Evolutionary conservation across 2,329 filamentous ascomycete species (phyloP), one percentile per base, ranked within the genome.

Genomic region (Mycogone perniciosa): DNA sequence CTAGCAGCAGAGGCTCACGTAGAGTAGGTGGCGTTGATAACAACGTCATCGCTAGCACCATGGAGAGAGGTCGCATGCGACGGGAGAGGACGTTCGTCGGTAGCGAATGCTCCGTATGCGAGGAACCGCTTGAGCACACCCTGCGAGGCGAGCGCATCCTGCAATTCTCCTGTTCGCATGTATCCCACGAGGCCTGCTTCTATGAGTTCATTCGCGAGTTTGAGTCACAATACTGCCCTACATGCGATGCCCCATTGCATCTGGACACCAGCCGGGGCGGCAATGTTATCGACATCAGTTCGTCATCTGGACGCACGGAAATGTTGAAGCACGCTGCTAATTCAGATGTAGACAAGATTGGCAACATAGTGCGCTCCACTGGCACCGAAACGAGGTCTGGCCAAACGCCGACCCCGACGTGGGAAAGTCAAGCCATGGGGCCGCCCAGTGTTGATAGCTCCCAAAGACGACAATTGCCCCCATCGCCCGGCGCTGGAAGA

Each of bases 161-260:
- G 48, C 93, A 97, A 67, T 93, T 99, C 63, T 95, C 91, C 5
- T 99, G 93, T 70, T 82, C 85, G n/a, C 93, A 99, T 70, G 92
- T 99, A 54, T 90, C 92, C 8, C 93, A 99, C 67, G 93, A 97
- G 69, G 93, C 92, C 34, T 99, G 93, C 71, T 97, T 99, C 67
- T 97, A 97, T 72, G 93, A 99, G 70, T 96, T 95, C 66, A 95
- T 99, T 61, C 88, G 89, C 63, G 92, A 96, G 64, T 88, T 92
- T 53, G 91, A 97, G 59, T 88, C 88, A 48, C 90, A 97, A 63
- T 91, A 89, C 63, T 99, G 93, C 70, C 93, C 93, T 30, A 87
- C 88, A 57, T 99, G 93, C 70, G 87, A 96, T 74, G 88, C 91
- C 57, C 90, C 93, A 20, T 73, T 99, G 47, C 89, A 91, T 55